Evolutionary conservation across 768 basidiomycete genomes (phyloP), one percentile per base, ranked within the genome.

Genomic region (Rhodotorula sphaerocarpa): DNA sequence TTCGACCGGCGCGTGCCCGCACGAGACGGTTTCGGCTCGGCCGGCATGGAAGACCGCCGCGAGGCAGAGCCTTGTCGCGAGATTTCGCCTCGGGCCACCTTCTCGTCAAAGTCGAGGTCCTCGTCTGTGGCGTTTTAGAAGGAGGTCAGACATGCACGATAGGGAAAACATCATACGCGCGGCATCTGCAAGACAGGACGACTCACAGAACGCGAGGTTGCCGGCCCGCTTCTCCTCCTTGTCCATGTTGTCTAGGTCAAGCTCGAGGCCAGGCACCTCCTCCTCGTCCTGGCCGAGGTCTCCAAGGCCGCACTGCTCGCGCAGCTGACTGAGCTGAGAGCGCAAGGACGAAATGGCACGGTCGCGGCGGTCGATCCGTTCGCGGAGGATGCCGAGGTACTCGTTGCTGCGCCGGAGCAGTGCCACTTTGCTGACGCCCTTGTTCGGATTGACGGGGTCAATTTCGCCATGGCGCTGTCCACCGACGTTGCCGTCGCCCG

Each of bases 351-450:
- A 20, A 46, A 70, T 70, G 11, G 64, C 69, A 7, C 36, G 5
- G 39, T 70, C 72, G 1, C 68, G 55, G 25, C 67, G 39, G 21
- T 68, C 70, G 31, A 70, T 53, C 16, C 72, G 42, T 48, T 70
- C 71, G 20, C 61, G 61, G 10, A 72, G 57, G 43, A 69, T 70
- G 7, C 43, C 63, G 36, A 73, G 55, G 47, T 72, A 73, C 66
- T 73, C 72, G 60, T 73, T 73, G 47, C 64, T 67, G 31, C 70
- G 60, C 27, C 72, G 53, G 21, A 73, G 30, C 2, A 73, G 60
- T 12, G 72, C 72, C 27, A 73, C 72, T 43, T 73, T 73, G 59
- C 67, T 69, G 20, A 73, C 67, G n/a, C 71, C 72, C 55, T 69
- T 67, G 47, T 73, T 73, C 34, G 72, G 70, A 48, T 69, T 63